These are phyloP conservation scores for Orbilia ellipsospora DNA, from an alignment of 2,329 filamentous ascomycete species.

Conservation along the genomic window DNA sequence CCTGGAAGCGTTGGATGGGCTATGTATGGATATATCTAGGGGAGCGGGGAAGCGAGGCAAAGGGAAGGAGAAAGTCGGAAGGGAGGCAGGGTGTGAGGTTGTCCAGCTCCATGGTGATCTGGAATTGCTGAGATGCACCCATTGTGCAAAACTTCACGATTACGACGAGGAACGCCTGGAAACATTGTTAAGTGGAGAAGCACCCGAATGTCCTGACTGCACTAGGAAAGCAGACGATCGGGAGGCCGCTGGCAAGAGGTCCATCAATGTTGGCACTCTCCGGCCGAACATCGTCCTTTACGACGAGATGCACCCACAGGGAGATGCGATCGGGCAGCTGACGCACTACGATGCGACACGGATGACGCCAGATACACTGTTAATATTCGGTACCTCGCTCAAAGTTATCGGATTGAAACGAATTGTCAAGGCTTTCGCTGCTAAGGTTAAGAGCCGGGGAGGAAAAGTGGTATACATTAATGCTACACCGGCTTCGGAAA, in stretches of 20 bases:
- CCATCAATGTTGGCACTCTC: conserved; percentile 74
- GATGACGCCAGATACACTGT: conserved; percentile 73
- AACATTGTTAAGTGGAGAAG: conserved; percentile 69
- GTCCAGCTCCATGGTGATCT: conserved; percentile 80
- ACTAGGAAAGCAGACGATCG: conserved; percentile 72
- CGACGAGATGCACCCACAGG: conserved; percentile 77
- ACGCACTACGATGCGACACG: conserved; percentile 73
- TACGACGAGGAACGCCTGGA: conserved; percentile 67
- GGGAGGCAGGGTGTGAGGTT: conserved; percentile 58
- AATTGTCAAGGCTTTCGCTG: conserved; percentile 77
- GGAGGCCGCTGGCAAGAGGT: conserved; percentile 74
- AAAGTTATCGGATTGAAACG: conserved; percentile 77
- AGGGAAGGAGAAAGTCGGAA: conserved; percentile 57
- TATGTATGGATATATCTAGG: conserved; percentile 71
- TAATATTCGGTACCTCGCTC: conserved; percentile 77
- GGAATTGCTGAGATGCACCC: conserved; percentile 70
- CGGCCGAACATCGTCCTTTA: conserved; percentile 79
- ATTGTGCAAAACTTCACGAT: conserved; percentile 61
- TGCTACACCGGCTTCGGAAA: conserved; percentile 76
- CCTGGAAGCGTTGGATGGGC: conserved; percentile 76
- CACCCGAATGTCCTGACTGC: conserved; percentile 76
- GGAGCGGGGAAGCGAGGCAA: conserved; percentile 70
- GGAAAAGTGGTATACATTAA: conserved; percentile 80
- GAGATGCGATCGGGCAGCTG: conserved; percentile 75
- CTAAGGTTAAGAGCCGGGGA: conserved; percentile 73